Evolutionary conservation across 2,329 filamentous ascomycete species (phyloP).

Genomic region (Aspergillus floridensis): DNA sequence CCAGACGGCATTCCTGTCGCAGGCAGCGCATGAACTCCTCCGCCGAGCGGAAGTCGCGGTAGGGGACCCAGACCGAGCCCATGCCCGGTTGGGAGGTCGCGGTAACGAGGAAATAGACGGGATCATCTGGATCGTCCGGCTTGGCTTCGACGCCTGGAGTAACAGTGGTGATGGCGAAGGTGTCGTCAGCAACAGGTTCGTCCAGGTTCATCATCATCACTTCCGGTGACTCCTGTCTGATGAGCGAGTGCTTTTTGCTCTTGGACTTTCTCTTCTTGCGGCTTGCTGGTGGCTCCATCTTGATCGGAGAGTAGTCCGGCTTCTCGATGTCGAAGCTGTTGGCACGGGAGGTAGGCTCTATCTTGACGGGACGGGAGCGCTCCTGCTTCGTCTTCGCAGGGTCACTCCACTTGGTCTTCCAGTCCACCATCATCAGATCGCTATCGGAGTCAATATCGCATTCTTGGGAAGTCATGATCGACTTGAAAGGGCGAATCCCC

Average conservation of each 20-base stretch:
- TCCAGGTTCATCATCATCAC: background rate
- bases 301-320: no score
- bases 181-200: background rate
- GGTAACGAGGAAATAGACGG: constrained; percentile 19
- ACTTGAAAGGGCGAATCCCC: background rate
- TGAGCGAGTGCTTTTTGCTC: background rate
- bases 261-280: background rate
- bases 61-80: constrained; percentile 20
- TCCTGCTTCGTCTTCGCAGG: background rate
- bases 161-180: background rate
- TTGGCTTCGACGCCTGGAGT: background rate
- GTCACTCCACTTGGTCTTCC: background rate
- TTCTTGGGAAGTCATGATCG: background rate
- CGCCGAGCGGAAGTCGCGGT: constrained; percentile 12
- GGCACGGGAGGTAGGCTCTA: background rate
- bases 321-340: background rate
- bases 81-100: constrained; percentile 11
- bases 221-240: background rate
- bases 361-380: background rate
- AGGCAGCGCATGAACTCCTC: constrained; percentile 18
- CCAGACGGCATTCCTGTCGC: constrained; percentile 13
- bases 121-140: background rate
- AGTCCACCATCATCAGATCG: background rate
- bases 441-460: background rate
- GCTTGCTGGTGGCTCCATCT: background rate